Evolutionary conservation across 306 rosid genomes (phyloP).

Genomic region (Quercus bicolor): DNA sequence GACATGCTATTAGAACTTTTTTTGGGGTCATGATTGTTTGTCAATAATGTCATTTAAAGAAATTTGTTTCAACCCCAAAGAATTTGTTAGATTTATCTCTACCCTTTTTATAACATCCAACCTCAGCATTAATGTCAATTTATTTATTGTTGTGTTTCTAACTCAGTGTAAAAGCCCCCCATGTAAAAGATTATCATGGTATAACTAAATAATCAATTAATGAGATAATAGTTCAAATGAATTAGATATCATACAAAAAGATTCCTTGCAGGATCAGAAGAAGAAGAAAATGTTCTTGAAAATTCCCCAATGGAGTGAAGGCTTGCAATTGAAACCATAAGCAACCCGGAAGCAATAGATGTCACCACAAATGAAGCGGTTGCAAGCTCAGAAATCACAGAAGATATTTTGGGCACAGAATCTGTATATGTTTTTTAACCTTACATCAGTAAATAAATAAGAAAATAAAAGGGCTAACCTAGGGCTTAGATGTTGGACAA

Average conservation of each 20-base stretch:
- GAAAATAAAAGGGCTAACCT: background rate
- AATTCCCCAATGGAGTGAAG: slow-evolving; percentile 60
- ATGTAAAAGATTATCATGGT: background rate
- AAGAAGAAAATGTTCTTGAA: slow-evolving; percentile 43
- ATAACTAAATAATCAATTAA: background rate
- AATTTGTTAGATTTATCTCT: background rate
- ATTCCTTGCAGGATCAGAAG: slow-evolving; percentile 76
- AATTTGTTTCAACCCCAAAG: background rate
- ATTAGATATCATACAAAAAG: slow-evolving; percentile 57
- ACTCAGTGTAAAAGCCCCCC: background rate
- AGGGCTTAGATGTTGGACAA: background rate
- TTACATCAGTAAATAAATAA: background rate
- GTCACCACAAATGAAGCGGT: slow-evolving; percentile 63
- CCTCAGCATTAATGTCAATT: background rate
- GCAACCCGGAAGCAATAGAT: slow-evolving; percentile 66
- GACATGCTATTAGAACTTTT: background rate
- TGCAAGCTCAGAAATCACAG: slow-evolving; percentile 50
- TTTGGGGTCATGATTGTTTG: background rate
- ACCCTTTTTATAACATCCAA: background rate
- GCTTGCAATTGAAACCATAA: slow-evolving; percentile 75
- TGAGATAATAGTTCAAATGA: slow-evolving; percentile 1
- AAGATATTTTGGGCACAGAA: slow-evolving; percentile 53
- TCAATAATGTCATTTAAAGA: background rate
- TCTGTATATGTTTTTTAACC: slow-evolving; percentile 43
- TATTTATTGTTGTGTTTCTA: background rate